Evolutionary conservation across 2,329 filamentous ascomycete genomes (phyloP).

Genomic region (Nakataea oryzae): DNA sequence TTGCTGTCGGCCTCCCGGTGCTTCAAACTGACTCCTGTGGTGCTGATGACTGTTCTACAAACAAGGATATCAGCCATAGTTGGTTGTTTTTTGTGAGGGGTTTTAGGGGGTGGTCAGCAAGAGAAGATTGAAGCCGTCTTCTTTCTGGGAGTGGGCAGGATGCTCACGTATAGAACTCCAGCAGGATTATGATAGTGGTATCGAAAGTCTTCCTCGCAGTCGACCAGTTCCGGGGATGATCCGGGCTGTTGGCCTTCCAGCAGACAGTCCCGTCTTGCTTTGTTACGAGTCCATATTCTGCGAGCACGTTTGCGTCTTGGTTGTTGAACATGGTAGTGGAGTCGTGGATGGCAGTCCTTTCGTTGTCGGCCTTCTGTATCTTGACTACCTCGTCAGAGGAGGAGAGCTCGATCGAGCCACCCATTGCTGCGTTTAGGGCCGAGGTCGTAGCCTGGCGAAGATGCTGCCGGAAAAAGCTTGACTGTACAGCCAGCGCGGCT

Average conservation of each 20-base stretch:
- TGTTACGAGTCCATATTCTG: background rate
- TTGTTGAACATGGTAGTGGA: background rate
- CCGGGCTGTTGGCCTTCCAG: background rate
- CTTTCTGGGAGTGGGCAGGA: background rate
- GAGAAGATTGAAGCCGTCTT: background rate
- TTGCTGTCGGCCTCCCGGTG: background rate
- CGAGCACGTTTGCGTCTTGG: background rate
- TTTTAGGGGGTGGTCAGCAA: background rate
- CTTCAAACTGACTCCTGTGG: conserved; percentile 8
- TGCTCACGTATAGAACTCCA: conserved; percentile 14
- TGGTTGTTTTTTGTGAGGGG: background rate
- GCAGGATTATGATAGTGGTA: conserved; percentile 10
- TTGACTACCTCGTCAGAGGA: background rate
- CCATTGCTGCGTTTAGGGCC: background rate
- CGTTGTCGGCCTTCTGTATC: background rate
- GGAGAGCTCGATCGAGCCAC: background rate
- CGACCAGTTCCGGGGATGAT: conserved; percentile 11
- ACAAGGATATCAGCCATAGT: background rate
- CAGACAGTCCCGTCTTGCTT: background rate
- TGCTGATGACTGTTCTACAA: conserved; percentile 9
- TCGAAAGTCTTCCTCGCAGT: conserved; percentile 10
- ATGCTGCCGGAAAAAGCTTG: too few relatives aligned
- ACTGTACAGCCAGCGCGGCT: background rate
- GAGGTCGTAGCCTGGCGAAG: background rate
- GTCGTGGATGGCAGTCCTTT: background rate